Percentiles rank a stretch among this genome's conserved stretches.
phyloP scores from a whole-genome alignment of 306 rosid genomes.

The Vicia villosa region DNA sequence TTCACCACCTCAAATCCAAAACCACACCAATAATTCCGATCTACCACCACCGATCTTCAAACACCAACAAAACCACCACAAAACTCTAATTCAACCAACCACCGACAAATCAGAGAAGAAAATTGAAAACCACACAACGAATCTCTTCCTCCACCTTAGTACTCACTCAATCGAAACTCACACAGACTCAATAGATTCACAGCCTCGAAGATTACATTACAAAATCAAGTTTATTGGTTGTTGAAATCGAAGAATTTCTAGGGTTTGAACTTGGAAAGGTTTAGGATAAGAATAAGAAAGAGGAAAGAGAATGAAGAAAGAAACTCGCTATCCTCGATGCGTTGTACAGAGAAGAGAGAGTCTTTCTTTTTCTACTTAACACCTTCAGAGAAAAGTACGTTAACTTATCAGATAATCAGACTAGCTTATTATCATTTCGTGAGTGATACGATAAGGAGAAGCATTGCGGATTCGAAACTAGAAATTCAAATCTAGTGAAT shows the following conservation, averaged over 20 bases:
- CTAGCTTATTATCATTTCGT: rapidly evolving
- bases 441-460: constrained; percentile 31
- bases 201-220: constrained; percentile 1
- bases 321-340: not conserved
- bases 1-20: constrained; percentile 20
- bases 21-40: constrained; percentile 21
- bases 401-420: rapidly evolving
- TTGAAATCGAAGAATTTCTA: constrained; percentile 54
- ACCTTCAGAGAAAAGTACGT: constrained; percentile 36
- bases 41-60: constrained; percentile 40
- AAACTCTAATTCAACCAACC: not conserved
- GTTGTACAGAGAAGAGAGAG: constrained; percentile 35
- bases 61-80: not conserved
- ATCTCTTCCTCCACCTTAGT: not conserved
- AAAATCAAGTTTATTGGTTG: too few species aligned
- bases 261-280: constrained; percentile 68
- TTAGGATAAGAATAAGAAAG: constrained; percentile 44
- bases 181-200: not conserved
- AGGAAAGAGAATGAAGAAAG: constrained; percentile 17
- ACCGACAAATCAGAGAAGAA: constrained; percentile 11
- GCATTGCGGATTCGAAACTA: constrained; percentile 69
- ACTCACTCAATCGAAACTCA: not conserved
- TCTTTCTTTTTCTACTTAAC: constrained; percentile 44
- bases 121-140: not conserved
- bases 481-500: constrained; percentile 69